These are phyloP conservation scores for Solanum commersonii DNA, from an alignment of 257 asterid species.

Conservation along the genomic window DNA sequence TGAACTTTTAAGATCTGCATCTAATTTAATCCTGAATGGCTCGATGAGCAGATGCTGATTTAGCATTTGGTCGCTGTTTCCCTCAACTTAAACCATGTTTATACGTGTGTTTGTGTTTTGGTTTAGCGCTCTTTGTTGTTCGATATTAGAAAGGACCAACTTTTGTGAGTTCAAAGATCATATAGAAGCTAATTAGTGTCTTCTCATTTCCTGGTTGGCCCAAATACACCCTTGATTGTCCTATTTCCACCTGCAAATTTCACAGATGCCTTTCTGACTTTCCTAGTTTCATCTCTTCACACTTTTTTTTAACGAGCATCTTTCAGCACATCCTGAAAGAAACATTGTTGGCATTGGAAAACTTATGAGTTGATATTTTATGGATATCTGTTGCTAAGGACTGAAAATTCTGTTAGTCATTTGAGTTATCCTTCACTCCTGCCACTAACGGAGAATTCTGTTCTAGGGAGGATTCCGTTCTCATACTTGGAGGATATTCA, in stretches of 20 bases:
- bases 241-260: neutral
- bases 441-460: neutral
- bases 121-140: neutral
- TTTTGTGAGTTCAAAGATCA: neutral
- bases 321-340: neutral
- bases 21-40: neutral
- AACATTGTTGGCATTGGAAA: neutral
- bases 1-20: neutral
- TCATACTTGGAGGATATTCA: conserved; percentile 92
- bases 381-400: neutral
- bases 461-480: conserved; percentile 87
- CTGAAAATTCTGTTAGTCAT: neutral
- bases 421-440: neutral
- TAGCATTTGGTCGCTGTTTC: neutral
- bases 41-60: neutral
- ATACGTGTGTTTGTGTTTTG: neutral
- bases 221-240: neutral
- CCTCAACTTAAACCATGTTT: neutral
- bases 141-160: neutral
- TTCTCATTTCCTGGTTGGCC: neutral
- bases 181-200: neutral
- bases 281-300: neutral
- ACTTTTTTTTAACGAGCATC: neutral
- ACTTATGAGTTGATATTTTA: neutral
- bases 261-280: neutral